Conservation (phyloP, 2,329 filamentous ascomycete genomes). For the Aspergillus texensis region DNA sequence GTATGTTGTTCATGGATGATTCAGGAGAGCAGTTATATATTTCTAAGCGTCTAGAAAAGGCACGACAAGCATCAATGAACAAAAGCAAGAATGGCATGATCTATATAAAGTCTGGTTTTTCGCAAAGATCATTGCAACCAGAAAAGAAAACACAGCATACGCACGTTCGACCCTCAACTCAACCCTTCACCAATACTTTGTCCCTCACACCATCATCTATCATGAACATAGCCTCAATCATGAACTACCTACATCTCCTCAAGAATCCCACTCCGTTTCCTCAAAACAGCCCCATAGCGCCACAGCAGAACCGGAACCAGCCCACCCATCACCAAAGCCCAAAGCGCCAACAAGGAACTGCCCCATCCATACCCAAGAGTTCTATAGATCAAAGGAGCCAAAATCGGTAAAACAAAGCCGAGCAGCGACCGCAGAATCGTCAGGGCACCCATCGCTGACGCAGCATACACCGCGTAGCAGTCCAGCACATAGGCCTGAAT, state of each 20-base stretch:
- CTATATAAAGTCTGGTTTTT: neutral
- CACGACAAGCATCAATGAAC: neutral
- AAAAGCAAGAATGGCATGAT: neutral
- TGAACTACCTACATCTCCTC: neutral
- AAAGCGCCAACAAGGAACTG: neutral
- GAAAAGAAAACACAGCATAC: neutral
- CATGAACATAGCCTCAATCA: too few relatives aligned
- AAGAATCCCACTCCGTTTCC: neutral
- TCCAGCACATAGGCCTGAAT: constrained; percentile 2
- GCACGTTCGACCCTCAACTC: neutral
- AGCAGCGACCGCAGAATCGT: neutral
- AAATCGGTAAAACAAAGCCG: neutral
- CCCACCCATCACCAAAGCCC: neutral
- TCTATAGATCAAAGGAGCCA: neutral
- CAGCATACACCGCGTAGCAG: neutral
- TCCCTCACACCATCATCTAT: too few relatives aligned
- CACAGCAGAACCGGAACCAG: neutral
- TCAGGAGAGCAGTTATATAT: neutral
- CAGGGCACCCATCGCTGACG: neutral
- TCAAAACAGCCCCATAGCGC: neutral
- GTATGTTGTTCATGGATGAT: too few relatives aligned
- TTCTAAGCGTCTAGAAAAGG: neutral
- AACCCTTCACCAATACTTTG: neutral
- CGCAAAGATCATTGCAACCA: too few relatives aligned
- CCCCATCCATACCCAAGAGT: neutral